phyloP scores from a whole-genome alignment of 2,329 filamentous ascomycete genomes.

The Phialophora verrucosa region DNA sequence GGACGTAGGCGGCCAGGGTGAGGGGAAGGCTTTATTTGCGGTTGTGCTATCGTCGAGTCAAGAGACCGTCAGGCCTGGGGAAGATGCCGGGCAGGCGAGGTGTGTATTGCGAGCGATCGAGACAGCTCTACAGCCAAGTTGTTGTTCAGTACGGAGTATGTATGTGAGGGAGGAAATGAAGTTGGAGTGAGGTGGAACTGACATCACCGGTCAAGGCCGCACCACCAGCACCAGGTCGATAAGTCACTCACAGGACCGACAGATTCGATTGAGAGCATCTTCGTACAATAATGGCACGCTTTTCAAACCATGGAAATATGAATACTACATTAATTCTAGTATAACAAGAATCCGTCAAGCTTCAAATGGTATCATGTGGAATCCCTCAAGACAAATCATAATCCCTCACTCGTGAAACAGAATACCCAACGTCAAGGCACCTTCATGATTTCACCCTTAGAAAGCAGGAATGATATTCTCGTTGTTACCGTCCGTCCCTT shows the following conservation, averaged over 20 bases:
- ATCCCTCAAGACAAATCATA: conserved; percentile 25
- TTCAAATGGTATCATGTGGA: conserved; percentile 9
- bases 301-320: background rate
- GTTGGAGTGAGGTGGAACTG: conserved; percentile 9
- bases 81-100: background rate
- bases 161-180: background rate
- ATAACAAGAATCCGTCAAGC: conserved; percentile 5
- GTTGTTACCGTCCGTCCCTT: conserved; percentile 35
- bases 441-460: conserved; percentile 16
- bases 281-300: background rate
- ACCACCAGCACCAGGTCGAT: background rate
- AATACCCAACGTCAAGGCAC: conserved; percentile 2
- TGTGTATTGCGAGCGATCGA: background rate
- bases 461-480: conserved; percentile 36
- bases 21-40: background rate
- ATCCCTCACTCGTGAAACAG: conserved; percentile 17
- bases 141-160: background rate
- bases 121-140: background rate
- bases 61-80: background rate
- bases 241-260: background rate
- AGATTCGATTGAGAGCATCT: background rate
- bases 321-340: conserved; percentile 10
- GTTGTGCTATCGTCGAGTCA: background rate
- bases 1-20: conserved; percentile 40
- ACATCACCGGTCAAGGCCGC: conserved; percentile 20